phyloP scores from a whole-genome alignment of 768 basidiomycete genomes.

The Mycena vulgaris region DNA sequence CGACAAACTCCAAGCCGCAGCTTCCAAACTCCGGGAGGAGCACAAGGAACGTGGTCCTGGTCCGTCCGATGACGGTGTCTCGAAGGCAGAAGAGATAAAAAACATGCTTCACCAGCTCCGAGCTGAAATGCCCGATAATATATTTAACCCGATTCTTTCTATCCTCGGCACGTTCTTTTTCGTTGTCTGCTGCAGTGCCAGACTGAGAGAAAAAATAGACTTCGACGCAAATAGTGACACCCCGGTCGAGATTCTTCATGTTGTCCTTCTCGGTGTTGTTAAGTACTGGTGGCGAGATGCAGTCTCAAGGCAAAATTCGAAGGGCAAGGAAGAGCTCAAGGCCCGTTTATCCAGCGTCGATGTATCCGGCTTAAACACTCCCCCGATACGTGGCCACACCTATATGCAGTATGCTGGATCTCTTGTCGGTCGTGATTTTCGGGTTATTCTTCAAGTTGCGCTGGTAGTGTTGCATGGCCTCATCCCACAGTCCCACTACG shows the following conservation, averaged over 20 bases:
- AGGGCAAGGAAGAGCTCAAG: conserved; percentile 11
- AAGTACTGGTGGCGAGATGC: conserved; percentile 38
- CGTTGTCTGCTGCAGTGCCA: background rate
- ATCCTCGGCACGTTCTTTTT: background rate
- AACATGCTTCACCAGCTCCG: background rate
- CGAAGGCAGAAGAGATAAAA: background rate
- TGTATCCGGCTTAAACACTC: background rate
- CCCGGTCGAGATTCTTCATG: conserved; percentile 7
- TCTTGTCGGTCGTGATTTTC: conserved; percentile 3
- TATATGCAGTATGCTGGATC: conserved; percentile 8
- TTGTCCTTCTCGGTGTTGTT: conserved; percentile 3
- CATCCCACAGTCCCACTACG: background rate
- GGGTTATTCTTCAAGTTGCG: background rate
- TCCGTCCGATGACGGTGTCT: too few relatives aligned
- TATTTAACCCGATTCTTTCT: conserved; percentile 12
- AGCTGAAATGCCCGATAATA: background rate
- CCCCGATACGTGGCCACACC: background rate
- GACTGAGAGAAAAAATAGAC: conserved; percentile 29
- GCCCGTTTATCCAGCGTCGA: conserved; percentile 5
- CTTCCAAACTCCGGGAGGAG: background rate
- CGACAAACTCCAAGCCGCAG: conserved; percentile 9
- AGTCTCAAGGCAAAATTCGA: conserved; percentile 8
- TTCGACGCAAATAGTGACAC: conserved; percentile 30
- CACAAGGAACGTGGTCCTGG: too few relatives aligned
- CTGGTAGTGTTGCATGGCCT: background rate